Percentiles rank a stretch among this genome's conserved stretches.
Evolutionary conservation across 345 rosid species (phyloP).

Genomic region (Pistacia integerrima): DNA sequence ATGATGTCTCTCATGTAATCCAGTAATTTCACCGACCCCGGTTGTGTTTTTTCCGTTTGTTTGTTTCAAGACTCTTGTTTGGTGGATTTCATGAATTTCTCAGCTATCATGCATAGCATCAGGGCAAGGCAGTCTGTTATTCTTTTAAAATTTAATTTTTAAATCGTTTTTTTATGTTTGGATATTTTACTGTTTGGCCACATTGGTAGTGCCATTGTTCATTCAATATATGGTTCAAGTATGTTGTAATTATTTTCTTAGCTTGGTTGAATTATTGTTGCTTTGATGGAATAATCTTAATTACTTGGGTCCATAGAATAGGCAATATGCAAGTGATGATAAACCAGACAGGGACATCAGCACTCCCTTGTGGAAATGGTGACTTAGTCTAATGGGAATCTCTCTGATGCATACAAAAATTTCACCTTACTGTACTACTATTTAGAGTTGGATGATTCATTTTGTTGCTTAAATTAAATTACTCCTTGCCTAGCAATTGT

Average conservation of each 20-base stretch:
- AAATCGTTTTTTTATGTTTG: no score
- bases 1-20: not conserved
- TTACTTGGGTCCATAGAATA: no score
- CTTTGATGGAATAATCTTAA: not conserved
- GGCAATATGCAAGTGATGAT: constrained; percentile 59
- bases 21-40: not conserved
- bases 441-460: constrained; percentile 9
- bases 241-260: not conserved
- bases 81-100: not conserved
- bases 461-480: not conserved
- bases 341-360: constrained; percentile 92
- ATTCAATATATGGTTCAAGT: no score
- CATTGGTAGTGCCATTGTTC: not conserved
- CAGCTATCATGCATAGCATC: not conserved
- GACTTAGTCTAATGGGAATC: constrained; percentile 25
- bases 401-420: constrained; percentile 13
- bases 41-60: not conserved
- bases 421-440: not conserved
- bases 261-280: not conserved
- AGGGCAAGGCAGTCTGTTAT: not conserved
- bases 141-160: no score
- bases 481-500: not conserved
- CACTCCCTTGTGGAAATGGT: constrained; percentile 20
- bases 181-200: no score
- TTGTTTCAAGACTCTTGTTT: not conserved